Evolutionary conservation across 1,284 basidiomycete genomes (phyloP).

Genomic region (Dichomitus squalens): DNA sequence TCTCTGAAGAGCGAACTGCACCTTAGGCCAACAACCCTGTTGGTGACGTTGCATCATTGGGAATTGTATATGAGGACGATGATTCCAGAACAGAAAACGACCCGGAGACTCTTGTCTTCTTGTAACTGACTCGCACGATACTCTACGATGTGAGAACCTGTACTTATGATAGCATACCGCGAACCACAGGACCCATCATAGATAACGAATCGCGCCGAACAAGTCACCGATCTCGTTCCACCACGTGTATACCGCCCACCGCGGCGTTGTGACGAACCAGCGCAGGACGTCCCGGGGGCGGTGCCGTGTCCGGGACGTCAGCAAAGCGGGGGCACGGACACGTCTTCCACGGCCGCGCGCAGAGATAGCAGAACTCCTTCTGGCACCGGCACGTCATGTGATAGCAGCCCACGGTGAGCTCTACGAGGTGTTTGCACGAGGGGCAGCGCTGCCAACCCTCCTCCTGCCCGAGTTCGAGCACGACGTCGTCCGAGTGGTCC

Average conservation of each 20-base stretch:
- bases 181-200: no score
- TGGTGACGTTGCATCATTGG: no score
- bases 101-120: no score
- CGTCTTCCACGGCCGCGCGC: slow-evolving; percentile 25
- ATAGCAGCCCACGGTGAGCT: slow-evolving; percentile 24
- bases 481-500: slow-evolving; percentile 2
- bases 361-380: slow-evolving; percentile 28
- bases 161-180: no score
- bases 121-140: no score
- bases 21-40: no score
- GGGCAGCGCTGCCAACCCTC: slow-evolving; percentile 27
- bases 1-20: no score
- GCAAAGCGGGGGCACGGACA: slow-evolving; percentile 23
- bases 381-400: slow-evolving; percentile 27
- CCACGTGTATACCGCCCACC: neutral
- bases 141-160: no score
- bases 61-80: no score
- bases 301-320: slow-evolving; percentile 4
- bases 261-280: neutral
- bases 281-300: neutral
- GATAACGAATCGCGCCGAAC: no score
- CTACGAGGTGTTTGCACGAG: slow-evolving; percentile 24
- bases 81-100: no score
- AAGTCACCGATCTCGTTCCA: no score
- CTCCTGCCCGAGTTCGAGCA: slow-evolving; percentile 19